Conservation (phyloP, 164 flowering plant species). For the Amborella trichopoda region DNA sequence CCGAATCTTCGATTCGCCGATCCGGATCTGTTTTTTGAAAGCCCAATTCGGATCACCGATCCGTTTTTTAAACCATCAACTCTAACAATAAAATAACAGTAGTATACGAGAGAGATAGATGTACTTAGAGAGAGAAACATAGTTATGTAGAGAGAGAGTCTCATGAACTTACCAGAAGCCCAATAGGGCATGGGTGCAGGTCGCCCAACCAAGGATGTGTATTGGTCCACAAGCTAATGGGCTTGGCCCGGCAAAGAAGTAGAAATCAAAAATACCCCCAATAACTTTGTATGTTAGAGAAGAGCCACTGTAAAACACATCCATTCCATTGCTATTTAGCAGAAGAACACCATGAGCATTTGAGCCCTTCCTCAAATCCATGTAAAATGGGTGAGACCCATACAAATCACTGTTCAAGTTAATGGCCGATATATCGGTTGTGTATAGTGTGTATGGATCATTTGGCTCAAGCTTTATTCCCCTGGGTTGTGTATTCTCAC, state of each 20-base stretch:
- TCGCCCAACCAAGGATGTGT: constrained; percentile 49
- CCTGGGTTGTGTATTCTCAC: constrained; percentile 67
- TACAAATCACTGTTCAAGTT: constrained; percentile 57
- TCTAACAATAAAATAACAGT: too few relatives aligned
- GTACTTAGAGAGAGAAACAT: neutral
- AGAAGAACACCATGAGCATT: constrained; percentile 52
- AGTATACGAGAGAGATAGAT: too few relatives aligned
- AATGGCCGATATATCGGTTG: constrained; percentile 50
- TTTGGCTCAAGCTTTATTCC: constrained; percentile 53
- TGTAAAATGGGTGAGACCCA: constrained; percentile 76
- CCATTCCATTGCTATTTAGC: constrained; percentile 83
- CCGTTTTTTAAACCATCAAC: too few relatives aligned
- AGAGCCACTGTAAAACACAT: constrained; percentile 53
- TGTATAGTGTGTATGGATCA: constrained; percentile 65
- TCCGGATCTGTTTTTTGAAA: too few relatives aligned
- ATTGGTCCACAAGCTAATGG: constrained; percentile 72
- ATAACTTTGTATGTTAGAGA: constrained; percentile 67
- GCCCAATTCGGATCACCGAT: too few relatives aligned
- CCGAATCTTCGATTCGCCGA: too few relatives aligned
- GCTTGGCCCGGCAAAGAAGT: constrained; percentile 64
- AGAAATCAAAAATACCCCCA: constrained; percentile 76
- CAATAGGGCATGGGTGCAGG: constrained; percentile 94
- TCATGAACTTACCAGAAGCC: constrained; percentile 45
- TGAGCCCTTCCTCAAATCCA: constrained; percentile 56
- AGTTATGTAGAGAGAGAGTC: too few relatives aligned